Base-by-base conservation (phyloP, 1,284 basidiomycete species). In the Takashimella tepidaria region DNA sequence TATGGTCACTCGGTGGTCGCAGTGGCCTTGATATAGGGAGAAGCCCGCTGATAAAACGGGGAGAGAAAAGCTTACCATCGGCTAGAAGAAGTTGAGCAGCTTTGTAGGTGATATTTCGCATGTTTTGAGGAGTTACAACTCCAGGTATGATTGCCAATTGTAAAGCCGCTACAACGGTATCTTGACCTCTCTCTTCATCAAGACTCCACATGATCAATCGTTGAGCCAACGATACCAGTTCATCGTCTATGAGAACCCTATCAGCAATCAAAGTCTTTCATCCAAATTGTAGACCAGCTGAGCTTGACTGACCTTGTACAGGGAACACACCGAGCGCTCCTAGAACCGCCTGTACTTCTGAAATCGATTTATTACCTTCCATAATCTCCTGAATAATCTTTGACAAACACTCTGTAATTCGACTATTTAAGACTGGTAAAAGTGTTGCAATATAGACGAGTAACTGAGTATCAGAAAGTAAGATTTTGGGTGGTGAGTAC, bases 21-120 rank as follows among this genome's bases (percentile, higher is more conserved):
- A n/a, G n/a, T n/a, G n/a, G n/a, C n/a, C n/a, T n/a, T n/a, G n/a
- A n/a, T n/a, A n/a, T n/a, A 10, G 47, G 4, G 41, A 24, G 11
- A 25, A 20, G 8, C 4, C n/a, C n/a, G n/a, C n/a, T n/a, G n/a
- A n/a, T n/a, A n/a, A n/a, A n/a, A n/a, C n/a, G n/a, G n/a, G n/a
- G n/a, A n/a, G n/a, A n/a, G n/a, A n/a, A 22, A 13, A 37, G 55
- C 62, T 56, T 41, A 66, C 68, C 66, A 51, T 66, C 64, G 5
- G 68, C 65, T 3, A 67, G 51, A 1, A 70, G 53, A 1, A 70
- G 51, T 50, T 70, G 66, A 10, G 66, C 65, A 3, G 60, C 62
- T 49, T 62, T 64, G 56, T 62, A 66, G 2, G 68, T 67, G 6
- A 70, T 46, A 19, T 42, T 51, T 23, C 58, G 50, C 49, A 66